Evolutionary conservation across 2,329 filamentous ascomycete genomes (phyloP).

Genomic region (Ceratocystis cubensis): DNA sequence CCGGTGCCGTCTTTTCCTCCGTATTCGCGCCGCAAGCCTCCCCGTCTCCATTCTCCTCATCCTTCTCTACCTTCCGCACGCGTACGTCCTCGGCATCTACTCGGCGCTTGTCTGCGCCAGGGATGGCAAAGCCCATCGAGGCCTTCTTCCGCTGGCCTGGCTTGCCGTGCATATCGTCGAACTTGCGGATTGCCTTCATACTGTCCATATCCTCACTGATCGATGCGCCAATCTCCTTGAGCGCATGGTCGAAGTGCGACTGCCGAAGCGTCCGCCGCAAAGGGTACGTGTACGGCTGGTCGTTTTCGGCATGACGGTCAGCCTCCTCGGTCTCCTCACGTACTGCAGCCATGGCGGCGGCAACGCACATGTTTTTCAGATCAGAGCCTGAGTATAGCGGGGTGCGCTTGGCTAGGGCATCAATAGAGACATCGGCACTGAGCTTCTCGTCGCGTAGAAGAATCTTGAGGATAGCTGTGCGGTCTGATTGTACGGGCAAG

Average conservation of each 20-base stretch:
- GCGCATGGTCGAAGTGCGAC: conserved; percentile 71
- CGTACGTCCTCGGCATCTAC: conserved; percentile 35
- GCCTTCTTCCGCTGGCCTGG: conserved; percentile 49
- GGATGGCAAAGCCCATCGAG: conserved; percentile 45
- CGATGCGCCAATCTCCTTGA: conserved; percentile 80
- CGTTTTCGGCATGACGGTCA: conserved; percentile 28
- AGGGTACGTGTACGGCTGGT: conserved; percentile 13
- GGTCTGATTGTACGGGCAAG: conserved; percentile 53
- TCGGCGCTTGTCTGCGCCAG: conserved; percentile 30
- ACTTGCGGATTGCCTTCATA: conserved; percentile 76
- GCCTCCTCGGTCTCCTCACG: conserved; percentile 52
- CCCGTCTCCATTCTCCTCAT: not conserved
- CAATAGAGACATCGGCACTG: conserved; percentile 47
- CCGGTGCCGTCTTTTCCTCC: not conserved
- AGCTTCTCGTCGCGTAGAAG: conserved; percentile 57
- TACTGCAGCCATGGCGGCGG: conserved; percentile 66
- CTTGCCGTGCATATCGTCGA: conserved; percentile 69
- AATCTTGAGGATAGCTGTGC: conserved; percentile 56
- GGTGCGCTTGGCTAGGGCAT: conserved; percentile 51
- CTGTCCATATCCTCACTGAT: conserved; percentile 89
- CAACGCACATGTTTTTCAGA: conserved; percentile 69
- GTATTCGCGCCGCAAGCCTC: not conserved
- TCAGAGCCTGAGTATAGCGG: conserved; percentile 73
- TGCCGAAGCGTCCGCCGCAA: conserved; percentile 37
- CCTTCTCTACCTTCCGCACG: conserved; percentile 27